These are phyloP conservation scores for Excoecaria agallocha DNA, from an alignment of 345 rosid genomes.

Conservation along the genomic window DNA sequence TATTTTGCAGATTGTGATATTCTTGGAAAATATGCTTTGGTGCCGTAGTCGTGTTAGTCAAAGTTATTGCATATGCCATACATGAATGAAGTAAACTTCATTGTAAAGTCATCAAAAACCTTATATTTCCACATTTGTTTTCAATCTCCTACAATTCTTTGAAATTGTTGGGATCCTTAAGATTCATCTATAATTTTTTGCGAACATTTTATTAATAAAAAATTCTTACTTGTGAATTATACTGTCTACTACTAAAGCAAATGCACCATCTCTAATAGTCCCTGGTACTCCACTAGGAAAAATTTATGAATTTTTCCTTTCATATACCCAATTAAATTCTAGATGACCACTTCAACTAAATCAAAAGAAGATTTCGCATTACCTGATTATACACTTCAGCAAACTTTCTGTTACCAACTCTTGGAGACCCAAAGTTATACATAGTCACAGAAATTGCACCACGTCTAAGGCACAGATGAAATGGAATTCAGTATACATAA, in stretches of 20 bases:
- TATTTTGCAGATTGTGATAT: not conserved
- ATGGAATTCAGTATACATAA: slow-evolving; percentile 2
- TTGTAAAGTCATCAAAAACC: not conserved
- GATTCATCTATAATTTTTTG: not conserved
- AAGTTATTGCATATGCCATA: not conserved
- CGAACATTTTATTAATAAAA: not conserved
- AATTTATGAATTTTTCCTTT: not conserved
- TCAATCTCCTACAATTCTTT: not conserved
- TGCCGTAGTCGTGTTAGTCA: not conserved
- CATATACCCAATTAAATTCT: slow-evolving; percentile 2
- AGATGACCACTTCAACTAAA: not conserved
- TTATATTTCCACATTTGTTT: not conserved
- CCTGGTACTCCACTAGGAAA: not conserved
- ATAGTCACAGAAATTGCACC: slow-evolving; percentile 72
- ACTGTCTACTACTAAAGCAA: not conserved
- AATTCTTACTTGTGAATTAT: not conserved
- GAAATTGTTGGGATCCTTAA: not conserved
- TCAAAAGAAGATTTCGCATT: slow-evolving; percentile 8
- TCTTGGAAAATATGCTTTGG: not conserved
- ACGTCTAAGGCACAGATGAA: slow-evolving; percentile 38
- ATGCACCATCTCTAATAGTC: not conserved
- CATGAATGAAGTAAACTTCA: not conserved
- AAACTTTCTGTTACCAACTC: slow-evolving; percentile 89
- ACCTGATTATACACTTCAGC: slow-evolving; percentile 90
- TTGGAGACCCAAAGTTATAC: slow-evolving; percentile 98